Evolutionary conservation across 2,329 filamentous ascomycete species (phyloP).

Genomic region (Colletotrichum eremochloae): DNA sequence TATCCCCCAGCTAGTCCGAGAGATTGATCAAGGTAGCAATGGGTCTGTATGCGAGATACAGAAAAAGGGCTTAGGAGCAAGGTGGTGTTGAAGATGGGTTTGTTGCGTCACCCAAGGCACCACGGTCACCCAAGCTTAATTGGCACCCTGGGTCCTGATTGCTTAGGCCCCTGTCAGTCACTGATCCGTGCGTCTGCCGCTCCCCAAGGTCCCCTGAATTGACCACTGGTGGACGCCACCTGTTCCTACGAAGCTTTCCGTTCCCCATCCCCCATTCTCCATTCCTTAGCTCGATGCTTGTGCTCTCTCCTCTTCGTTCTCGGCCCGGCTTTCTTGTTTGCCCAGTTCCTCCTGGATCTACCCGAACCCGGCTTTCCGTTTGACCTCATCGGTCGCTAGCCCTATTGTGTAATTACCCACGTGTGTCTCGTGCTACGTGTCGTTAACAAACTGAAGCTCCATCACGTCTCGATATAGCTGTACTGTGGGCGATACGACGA

Average conservation of each 20-base stretch:
- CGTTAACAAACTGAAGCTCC: conserved; percentile 1
- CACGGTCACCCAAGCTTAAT: conserved; percentile 30
- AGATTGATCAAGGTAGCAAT: background rate
- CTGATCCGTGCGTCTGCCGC: conserved; percentile 40
- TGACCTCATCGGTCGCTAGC: conserved; percentile 5
- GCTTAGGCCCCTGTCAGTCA: conserved; percentile 31
- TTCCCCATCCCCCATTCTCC: conserved; percentile 27
- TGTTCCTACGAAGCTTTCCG: conserved; percentile 32
- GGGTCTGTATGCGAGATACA: background rate
- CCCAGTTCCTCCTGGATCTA: background rate
- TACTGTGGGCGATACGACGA: conserved; percentile 1
- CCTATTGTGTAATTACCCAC: conserved; percentile 3
- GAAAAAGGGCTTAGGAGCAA: conserved; percentile 4
- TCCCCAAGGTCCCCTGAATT: conserved; percentile 34
- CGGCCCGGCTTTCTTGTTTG: conserved; percentile 19
- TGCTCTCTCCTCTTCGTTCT: conserved; percentile 10
- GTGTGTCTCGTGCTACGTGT: conserved; percentile 10
- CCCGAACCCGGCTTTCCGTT: conserved; percentile 11
- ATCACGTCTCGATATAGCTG: background rate
- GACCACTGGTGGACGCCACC: conserved; percentile 38
- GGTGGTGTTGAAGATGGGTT: conserved; percentile 26
- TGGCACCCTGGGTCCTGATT: conserved; percentile 29
- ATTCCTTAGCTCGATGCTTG: conserved; percentile 17
- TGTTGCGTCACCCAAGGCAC: conserved; percentile 38
- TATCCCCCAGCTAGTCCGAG: background rate